A percentile compares a stretch with the other conserved stretches of the same genome.
Evolutionary conservation across 2,329 filamentous ascomycete genomes (phyloP).

Genomic region (Cadophora malorum): DNA sequence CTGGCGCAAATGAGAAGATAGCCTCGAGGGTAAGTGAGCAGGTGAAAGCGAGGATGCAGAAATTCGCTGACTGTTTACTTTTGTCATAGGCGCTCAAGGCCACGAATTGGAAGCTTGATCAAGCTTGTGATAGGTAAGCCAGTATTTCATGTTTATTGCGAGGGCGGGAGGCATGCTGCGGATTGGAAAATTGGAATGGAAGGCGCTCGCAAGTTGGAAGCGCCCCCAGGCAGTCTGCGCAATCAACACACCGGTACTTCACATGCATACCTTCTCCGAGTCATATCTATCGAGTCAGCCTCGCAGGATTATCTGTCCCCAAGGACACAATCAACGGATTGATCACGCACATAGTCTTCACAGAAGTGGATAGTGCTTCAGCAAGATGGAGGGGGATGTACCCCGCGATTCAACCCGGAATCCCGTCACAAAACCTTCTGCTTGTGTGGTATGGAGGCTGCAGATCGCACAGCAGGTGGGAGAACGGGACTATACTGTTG

Average conservation of each 20-base stretch:
- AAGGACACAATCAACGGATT: background rate
- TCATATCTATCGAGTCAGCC: background rate
- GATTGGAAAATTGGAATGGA: constrained; percentile 4
- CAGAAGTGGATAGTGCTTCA: background rate
- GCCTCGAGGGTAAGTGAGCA: constrained; percentile 41
- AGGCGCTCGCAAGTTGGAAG: background rate
- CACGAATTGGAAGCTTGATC: constrained; percentile 47
- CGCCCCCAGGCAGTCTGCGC: background rate
- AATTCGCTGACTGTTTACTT: constrained; percentile 32
- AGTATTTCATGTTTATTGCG: constrained; percentile 22
- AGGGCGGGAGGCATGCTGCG: background rate
- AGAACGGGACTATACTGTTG: background rate
- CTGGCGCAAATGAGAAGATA: constrained; percentile 43
- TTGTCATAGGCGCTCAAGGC: constrained; percentile 46
- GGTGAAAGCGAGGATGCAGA: constrained; percentile 22
- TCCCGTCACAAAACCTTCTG: background rate
- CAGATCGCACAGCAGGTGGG: background rate
- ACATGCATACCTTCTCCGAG: background rate
- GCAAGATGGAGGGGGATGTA: background rate
- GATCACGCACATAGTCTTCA: background rate
- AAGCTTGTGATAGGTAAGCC: constrained; percentile 49
- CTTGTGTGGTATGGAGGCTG: background rate
- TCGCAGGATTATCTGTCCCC: background rate
- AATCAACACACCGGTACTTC: background rate
- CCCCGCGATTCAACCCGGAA: background rate